Conservation (phyloP, 78 protist genomes). For the Monocercomonoides exilis region DNA sequence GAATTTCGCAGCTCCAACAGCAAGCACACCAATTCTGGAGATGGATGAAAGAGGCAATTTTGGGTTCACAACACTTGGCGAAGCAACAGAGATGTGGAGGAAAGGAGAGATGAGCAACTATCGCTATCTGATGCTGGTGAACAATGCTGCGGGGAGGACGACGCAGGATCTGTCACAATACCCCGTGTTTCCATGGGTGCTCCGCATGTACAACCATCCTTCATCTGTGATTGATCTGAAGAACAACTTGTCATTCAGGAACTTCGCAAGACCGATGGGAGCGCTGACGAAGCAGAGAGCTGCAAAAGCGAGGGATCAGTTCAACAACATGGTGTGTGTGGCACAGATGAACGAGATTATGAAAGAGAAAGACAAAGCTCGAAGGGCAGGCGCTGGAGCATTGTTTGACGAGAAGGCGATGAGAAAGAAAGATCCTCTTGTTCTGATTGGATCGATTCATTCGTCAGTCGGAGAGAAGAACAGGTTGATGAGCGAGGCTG, state of each 20-base stretch:
- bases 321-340: background rate
- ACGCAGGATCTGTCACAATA: background rate
- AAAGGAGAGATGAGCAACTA: background rate
- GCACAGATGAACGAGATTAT: slow-evolving; percentile 9
- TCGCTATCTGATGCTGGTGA: background rate
- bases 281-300: slow-evolving; percentile 23
- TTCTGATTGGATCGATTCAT: too few species aligned
- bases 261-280: slow-evolving; percentile 72
- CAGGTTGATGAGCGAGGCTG: too few species aligned
- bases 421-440: too few species aligned
- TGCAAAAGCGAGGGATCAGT: background rate
- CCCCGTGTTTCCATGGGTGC: background rate
- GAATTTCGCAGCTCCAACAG: too few species aligned
- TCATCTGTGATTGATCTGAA: slow-evolving; percentile 36
- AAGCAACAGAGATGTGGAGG: background rate
- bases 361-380: too few species aligned
- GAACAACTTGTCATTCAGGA: slow-evolving; percentile 55
- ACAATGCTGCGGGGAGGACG: background rate
- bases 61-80: too few species aligned
- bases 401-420: background rate
- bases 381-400: background rate
- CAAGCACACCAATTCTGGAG: too few species aligned
- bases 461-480: too few species aligned
- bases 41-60: too few species aligned
- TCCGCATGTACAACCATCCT: background rate